Evolutionary conservation across 2,329 filamentous ascomycete species (phyloP).

Genomic region (Aspergillus carbonarius): DNA sequence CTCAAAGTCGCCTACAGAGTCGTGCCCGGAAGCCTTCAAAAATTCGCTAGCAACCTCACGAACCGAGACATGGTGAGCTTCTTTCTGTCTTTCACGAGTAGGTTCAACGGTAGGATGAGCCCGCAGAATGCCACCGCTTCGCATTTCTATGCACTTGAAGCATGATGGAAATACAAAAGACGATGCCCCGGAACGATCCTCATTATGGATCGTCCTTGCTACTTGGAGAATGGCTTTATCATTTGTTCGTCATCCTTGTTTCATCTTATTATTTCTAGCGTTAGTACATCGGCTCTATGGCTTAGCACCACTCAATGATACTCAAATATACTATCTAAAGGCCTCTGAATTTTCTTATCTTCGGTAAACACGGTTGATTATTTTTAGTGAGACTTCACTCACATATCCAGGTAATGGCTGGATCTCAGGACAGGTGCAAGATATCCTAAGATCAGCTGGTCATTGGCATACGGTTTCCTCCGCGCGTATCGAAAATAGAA

Average conservation of each 20-base stretch:
- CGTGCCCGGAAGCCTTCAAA: conserved; percentile 61
- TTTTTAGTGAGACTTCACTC: background rate
- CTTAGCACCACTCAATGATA: background rate
- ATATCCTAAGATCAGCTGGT: background rate
- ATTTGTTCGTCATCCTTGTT: background rate
- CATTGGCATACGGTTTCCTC: background rate
- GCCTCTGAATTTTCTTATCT: background rate
- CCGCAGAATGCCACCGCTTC: no score
- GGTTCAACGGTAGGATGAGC: conserved; percentile 82
- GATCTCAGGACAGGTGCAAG: conserved; percentile 2
- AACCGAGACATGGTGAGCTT: conserved; percentile 73
- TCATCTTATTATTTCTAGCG: background rate
- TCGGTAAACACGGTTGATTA: conserved; percentile 3
- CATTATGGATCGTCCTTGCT: no score
- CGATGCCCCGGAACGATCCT: background rate
- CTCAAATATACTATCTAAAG: background rate
- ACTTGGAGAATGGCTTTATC: no score
- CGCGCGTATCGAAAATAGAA: conserved; percentile 1
- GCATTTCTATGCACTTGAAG: conserved; percentile 51
- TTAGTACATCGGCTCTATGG: background rate
- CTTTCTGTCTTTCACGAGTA: conserved; percentile 64
- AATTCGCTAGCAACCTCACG: conserved; percentile 66
- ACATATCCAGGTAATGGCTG: conserved; percentile 3
- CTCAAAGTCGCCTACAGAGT: conserved; percentile 50
- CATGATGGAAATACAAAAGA: background rate